Conservation (phyloP, 2,329 filamentous ascomycete genomes). For the Didymella arachidicola region DNA sequence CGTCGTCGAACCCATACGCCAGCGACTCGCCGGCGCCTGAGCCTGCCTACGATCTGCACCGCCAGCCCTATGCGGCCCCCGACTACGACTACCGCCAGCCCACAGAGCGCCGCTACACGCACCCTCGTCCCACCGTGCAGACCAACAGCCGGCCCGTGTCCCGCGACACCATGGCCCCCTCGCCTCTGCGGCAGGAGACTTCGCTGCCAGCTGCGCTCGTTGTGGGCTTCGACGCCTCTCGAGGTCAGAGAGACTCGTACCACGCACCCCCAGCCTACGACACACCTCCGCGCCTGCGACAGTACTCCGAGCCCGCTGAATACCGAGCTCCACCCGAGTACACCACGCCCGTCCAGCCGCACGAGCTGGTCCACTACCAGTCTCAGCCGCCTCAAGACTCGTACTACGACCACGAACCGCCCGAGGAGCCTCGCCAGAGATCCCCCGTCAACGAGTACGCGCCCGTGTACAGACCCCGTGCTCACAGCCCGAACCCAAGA, state of each 20-base stretch:
- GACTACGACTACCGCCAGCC: constrained; percentile 36
- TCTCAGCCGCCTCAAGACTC: constrained; percentile 44
- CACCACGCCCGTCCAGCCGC: constrained; percentile 38
- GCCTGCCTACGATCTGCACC: constrained; percentile 33
- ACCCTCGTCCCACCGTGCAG: constrained; percentile 32
- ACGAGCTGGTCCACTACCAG: constrained; percentile 42
- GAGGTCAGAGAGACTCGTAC: constrained; percentile 18
- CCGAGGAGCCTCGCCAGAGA: constrained; percentile 46
- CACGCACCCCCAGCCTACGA: constrained; percentile 30
- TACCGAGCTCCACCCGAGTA: constrained; percentile 46
- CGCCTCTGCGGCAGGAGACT: constrained; percentile 43
- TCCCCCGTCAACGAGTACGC: constrained; percentile 51
- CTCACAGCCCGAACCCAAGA: constrained; percentile 53
- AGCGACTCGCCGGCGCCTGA: constrained; percentile 42
- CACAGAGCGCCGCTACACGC: constrained; percentile 46
- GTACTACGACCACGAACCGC: constrained; percentile 55
- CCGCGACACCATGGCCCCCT: constrained; percentile 45
- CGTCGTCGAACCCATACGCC: constrained; percentile 26
- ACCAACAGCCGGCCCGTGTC: constrained; percentile 44
- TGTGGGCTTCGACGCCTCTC: constrained; percentile 39
- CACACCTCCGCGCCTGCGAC: constrained; percentile 33
- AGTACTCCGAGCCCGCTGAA: constrained; percentile 46
- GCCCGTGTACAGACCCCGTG: constrained; percentile 54
- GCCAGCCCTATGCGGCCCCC: constrained; percentile 33
- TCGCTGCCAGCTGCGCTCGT: constrained; percentile 43